A percentile compares a stretch with the other conserved stretches of the same genome.
Conservation (phyloP, 129 eudicot genomes). For the Lonicera japonica region DNA sequence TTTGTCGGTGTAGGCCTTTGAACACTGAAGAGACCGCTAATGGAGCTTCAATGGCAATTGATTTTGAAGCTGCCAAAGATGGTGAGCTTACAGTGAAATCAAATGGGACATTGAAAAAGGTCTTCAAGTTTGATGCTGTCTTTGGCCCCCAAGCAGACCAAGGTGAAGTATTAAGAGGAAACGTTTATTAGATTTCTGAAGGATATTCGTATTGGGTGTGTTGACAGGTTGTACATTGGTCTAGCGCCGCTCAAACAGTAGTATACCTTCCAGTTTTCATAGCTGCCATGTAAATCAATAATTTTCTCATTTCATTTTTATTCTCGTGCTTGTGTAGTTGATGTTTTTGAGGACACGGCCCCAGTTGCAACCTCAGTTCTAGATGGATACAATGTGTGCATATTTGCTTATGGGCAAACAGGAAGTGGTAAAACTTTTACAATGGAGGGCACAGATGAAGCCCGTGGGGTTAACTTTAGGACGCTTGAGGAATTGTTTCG, state of each 20-base stretch:
- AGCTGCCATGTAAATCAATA: no score
- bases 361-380: slow-evolving; percentile 88
- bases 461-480: slow-evolving; percentile 90
- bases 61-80: slow-evolving; percentile 69
- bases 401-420: slow-evolving; percentile 96
- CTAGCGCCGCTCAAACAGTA: no score
- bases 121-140: slow-evolving; percentile 82
- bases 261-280: no score
- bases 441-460: slow-evolving; percentile 87
- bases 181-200: no score
- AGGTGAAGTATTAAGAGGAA: slow-evolving; percentile 30
- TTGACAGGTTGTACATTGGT: no score
- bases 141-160: slow-evolving; percentile 80
- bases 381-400: slow-evolving; percentile 93
- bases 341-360: slow-evolving; percentile 86
- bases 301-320: not conserved
- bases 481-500: slow-evolving; percentile 75
- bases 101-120: slow-evolving; percentile 45
- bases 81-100: slow-evolving; percentile 70
- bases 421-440: slow-evolving; percentile 95
- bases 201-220: no score
- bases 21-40: slow-evolving; percentile 57
- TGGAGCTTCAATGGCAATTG: slow-evolving; percentile 72
- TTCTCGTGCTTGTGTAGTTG: slow-evolving; percentile 32
- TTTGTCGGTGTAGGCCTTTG: slow-evolving; percentile 93